Percentiles rank a stretch among this genome's conserved stretches.
These are phyloP conservation scores for Nicotiana undulata DNA, from an alignment of 257 asterid genomes.

Conservation along the genomic window DNA sequence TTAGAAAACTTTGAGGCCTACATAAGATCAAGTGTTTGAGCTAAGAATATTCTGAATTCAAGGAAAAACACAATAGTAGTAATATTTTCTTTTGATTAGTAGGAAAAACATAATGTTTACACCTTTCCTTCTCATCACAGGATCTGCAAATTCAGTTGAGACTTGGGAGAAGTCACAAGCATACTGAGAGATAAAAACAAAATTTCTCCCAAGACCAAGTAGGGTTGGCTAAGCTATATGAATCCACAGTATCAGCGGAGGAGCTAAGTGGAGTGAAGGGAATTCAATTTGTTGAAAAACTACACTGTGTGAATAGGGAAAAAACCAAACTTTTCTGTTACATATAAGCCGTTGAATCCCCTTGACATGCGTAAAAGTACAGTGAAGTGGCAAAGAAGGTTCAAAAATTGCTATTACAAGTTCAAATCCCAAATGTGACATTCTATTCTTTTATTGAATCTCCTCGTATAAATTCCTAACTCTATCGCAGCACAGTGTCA, in stretches of 20 bases:
- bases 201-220: not conserved
- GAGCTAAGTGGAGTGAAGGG: no score
- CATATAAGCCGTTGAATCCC: no score
- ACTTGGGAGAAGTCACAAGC: not conserved
- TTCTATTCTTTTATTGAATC: no score
- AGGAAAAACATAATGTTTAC: not conserved
- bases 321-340: no score
- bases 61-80: not conserved
- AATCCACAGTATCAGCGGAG: not conserved
- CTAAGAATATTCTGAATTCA: not conserved
- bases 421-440: no score
- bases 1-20: not conserved
- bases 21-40: not conserved
- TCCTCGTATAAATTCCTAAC: no score
- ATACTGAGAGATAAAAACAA: not conserved
- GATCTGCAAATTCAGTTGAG: not conserved
- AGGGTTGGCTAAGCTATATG: no score
- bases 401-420: no score
- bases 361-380: no score
- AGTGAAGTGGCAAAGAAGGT: no score
- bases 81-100: not conserved
- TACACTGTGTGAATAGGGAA: no score
- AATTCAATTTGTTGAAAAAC: no score
- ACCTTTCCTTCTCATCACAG: not conserved
- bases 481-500: not conserved